Evolutionary conservation across 2,329 filamentous ascomycete genomes (phyloP), one percentile per base, ranked within the genome.

Genomic region (Ascosphaera aggregata): DNA sequence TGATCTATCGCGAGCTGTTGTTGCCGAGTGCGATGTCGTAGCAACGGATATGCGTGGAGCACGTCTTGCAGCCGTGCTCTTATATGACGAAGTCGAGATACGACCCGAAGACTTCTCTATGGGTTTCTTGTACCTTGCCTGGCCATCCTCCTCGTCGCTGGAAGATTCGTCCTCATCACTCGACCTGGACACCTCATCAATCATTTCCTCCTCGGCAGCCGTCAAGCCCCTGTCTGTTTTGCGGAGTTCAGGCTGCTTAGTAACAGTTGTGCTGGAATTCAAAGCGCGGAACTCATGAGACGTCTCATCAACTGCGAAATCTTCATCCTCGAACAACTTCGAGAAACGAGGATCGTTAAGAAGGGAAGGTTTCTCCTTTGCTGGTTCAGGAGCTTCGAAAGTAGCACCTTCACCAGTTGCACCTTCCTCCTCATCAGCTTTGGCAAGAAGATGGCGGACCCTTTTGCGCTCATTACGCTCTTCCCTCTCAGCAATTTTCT

Each of bases 261-360:
- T 15, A 15, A 18, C n/a, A 32, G 49, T 37, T 3, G 50, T 41
- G 56, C 81, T 92, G 3, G 89, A 82, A 54, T 98, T 98, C 58
- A 92, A 73, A 36, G 76, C 68, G 42, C 75, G 71, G 64, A 92
- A 98, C 55, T 95, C 86, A 49, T 73, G 68, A 45, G 77, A 91
- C 31, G 63, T 76, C 60, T 98, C 89, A 55, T 98, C 86, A 42
- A 98, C 80, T 49, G 71, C 71, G 56, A 93, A 95, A 41, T 92
- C 85, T 49, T 85, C 78, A 54, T 95, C 82, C 52, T 94, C 76
- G 61, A 95, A 98, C 44, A 98, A 61, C 48, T 75, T 73, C 47
- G 69, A 69, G 67, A 98, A 95, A 63, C 89, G 85, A 38, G 74
- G 67, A 55, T 98, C 89, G 42, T 71, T 72, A 40, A 98, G 71